These are phyloP conservation scores for Rhizopus arrhizus DNA, from an alignment of 371 early-diverging fungal species.

Conservation along the genomic window DNA sequence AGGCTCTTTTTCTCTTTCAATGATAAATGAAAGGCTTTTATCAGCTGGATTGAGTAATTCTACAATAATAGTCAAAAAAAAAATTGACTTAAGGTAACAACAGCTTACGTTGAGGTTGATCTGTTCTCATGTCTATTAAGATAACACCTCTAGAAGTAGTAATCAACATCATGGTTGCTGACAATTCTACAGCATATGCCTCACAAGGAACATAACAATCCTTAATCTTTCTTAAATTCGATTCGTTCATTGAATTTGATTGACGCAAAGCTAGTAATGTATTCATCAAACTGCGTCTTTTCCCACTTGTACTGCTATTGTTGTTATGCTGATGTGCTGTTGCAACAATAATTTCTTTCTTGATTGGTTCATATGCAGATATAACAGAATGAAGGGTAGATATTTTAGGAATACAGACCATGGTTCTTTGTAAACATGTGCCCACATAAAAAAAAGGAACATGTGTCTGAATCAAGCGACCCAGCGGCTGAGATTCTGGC, in stretches of 20 bases:
- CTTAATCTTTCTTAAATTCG: slow-evolving; percentile 39
- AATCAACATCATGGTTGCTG: slow-evolving; percentile 42
- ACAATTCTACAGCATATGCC: slow-evolving; percentile 45
- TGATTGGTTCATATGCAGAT: not conserved
- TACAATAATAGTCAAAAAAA: slow-evolving; percentile 7
- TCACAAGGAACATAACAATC: slow-evolving; percentile 49
- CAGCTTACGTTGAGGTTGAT: slow-evolving; percentile 46
- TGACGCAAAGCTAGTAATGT: slow-evolving; percentile 2
- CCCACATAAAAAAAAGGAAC: slow-evolving; percentile 50
- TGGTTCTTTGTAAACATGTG: slow-evolving; percentile 31
- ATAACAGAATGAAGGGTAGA: slow-evolving; percentile 22
- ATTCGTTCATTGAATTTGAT: slow-evolving; percentile 14
- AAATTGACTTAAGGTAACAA: not conserved
- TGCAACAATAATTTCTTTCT: too few species aligned
- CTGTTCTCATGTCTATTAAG: slow-evolving; percentile 48
- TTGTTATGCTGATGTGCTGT: not conserved
- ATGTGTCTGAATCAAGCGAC: slow-evolving; percentile 36
- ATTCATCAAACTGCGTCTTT: not conserved
- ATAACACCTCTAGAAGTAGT: slow-evolving; percentile 49
- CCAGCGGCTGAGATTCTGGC: slow-evolving; percentile 36
- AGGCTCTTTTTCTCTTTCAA: slow-evolving; percentile 46
- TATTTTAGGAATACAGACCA: slow-evolving; percentile 47
- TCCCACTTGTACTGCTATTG: not conserved
- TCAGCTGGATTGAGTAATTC: slow-evolving; percentile 47
- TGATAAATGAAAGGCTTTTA: slow-evolving; percentile 38